A percentile compares a stretch with the other conserved stretches of the same genome.
These are phyloP conservation scores for Ophiostoma montium DNA, from an alignment of 2,329 filamentous ascomycete genomes.

Conservation along the genomic window DNA sequence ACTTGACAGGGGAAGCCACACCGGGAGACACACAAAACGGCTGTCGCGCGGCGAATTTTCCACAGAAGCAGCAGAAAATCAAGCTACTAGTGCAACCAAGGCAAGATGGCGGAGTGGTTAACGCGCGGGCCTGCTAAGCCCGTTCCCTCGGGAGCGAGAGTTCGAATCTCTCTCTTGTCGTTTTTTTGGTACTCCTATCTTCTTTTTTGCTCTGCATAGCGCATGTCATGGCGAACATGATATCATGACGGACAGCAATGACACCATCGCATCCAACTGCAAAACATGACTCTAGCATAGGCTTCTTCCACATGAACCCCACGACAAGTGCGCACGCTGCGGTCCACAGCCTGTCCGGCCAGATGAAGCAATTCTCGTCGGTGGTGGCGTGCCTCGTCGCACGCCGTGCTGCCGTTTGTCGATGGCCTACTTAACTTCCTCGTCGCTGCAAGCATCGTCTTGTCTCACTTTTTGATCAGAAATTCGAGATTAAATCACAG, in stretches of 20 bases:
- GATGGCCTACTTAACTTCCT: too few relatives aligned
- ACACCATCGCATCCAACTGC: neutral
- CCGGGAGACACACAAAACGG: neutral
- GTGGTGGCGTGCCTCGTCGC: neutral
- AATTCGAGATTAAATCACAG: too few relatives aligned
- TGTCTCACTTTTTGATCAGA: too few relatives aligned
- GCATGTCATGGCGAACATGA: too few relatives aligned
- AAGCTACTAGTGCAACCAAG: neutral
- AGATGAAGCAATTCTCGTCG: neutral
- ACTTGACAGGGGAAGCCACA: too few relatives aligned
- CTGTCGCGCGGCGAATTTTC: neutral
- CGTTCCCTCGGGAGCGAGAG: slow-evolving; percentile 2
- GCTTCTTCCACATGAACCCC: neutral
- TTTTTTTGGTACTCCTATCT: neutral
- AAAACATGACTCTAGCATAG: neutral
- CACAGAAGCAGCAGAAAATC: neutral
- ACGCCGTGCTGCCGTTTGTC: neutral
- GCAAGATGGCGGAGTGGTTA: slow-evolving; percentile 2
- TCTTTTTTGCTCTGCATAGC: neutral
- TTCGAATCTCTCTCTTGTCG: slow-evolving; percentile 2
- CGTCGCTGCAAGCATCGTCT: too few relatives aligned
- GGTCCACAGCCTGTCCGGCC: neutral
- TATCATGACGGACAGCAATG: neutral
- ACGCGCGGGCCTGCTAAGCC: slow-evolving; percentile 2
- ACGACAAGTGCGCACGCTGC: neutral